Conservation (phyloP, 2,329 filamentous ascomycete genomes). For the Aureobasidium sp. region DNA sequence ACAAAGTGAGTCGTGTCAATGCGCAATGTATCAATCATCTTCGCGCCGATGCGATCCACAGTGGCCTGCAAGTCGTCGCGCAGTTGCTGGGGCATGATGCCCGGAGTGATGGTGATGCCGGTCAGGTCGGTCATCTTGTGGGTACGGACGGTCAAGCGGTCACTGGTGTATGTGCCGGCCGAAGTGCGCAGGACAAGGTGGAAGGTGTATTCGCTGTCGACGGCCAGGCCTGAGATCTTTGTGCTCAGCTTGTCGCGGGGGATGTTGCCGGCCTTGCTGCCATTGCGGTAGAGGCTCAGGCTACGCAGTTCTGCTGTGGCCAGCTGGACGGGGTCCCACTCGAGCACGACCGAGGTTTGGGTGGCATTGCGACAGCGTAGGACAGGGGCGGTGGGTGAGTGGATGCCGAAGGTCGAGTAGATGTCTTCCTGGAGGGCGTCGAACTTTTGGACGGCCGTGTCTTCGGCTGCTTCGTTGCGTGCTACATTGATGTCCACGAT, state of each 20-base stretch:
- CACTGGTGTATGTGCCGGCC: conserved; percentile 78
- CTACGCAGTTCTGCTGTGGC: conserved; percentile 88
- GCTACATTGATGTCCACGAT: conserved; percentile 97
- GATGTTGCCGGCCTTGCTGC: conserved; percentile 92
- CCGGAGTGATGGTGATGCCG: conserved; percentile 89
- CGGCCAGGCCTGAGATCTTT: conserved; percentile 92
- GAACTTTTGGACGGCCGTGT: conserved; percentile 68
- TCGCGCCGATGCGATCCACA: conserved; percentile 83
- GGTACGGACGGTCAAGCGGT: conserved; percentile 78
- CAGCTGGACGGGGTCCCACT: conserved; percentile 93
- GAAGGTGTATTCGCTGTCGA: conserved; percentile 94
- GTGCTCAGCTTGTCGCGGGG: conserved; percentile 87
- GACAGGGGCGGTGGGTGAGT: conserved; percentile 66
- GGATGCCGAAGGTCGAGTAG: conserved; percentile 74
- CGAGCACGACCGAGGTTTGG: conserved; percentile 94
- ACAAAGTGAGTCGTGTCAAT: conserved; percentile 99
- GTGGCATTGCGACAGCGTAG: conserved; percentile 94
- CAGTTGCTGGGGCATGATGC: conserved; percentile 67
- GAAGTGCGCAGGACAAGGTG: conserved; percentile 86
- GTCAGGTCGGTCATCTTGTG: conserved; percentile 98
- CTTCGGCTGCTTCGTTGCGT: conserved; percentile 76
- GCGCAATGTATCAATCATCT: conserved; percentile 79
- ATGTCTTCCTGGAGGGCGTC: conserved; percentile 82
- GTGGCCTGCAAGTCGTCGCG: conserved; percentile 68
- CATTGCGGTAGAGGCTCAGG: conserved; percentile 88